Evolutionary conservation across 179 eudicot species (phyloP).

Genomic region (Patellifolia procumbens): DNA sequence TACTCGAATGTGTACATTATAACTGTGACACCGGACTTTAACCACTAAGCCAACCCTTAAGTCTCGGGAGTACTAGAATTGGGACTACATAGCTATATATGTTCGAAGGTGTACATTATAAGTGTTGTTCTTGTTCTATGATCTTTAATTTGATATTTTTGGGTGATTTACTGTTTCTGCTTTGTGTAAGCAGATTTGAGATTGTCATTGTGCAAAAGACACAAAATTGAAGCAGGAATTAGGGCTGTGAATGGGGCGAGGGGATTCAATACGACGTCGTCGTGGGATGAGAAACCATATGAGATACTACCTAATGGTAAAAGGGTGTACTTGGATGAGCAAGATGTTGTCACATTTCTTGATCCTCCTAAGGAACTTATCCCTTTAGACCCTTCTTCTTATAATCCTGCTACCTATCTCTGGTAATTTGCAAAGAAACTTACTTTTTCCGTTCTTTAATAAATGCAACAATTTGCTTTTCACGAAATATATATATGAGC

Average conservation of each 20-base stretch:
- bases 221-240: constrained; percentile 17
- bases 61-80: too few species aligned
- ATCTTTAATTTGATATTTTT: too few species aligned
- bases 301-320: constrained; percentile 49
- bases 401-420: constrained; percentile 74
- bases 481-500: too few species aligned
- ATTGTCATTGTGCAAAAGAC: not conserved
- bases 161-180: too few species aligned
- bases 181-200: constrained; percentile 7
- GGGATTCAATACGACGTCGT: constrained; percentile 26
- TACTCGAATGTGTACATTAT: too few species aligned
- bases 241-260: constrained; percentile 28
- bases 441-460: too few species aligned
- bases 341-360: constrained; percentile 64
- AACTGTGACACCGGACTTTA: too few species aligned
- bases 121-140: too few species aligned
- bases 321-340: constrained; percentile 60
- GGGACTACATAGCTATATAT: too few species aligned
- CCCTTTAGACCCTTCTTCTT: constrained; percentile 71
- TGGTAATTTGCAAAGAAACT: constrained; percentile 44
- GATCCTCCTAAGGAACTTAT: constrained; percentile 71
- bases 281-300: constrained; percentile 58
- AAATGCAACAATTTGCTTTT: too few species aligned
- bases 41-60: too few species aligned
- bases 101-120: too few species aligned